These are phyloP conservation scores for Vaccinium macrocarpon DNA, from an alignment of 148 eudicot genomes.

Conservation along the genomic window DNA sequence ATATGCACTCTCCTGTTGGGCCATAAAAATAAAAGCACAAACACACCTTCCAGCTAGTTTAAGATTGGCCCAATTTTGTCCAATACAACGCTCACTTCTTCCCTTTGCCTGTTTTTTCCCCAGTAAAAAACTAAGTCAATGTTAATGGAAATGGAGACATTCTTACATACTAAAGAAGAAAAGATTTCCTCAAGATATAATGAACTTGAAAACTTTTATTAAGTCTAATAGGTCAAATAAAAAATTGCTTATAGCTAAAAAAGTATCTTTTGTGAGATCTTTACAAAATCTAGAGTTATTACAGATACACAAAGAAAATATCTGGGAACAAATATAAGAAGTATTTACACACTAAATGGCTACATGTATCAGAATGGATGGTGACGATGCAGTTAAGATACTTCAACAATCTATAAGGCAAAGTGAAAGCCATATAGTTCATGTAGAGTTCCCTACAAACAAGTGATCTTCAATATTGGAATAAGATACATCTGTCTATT, in stretches of 20 bases:
- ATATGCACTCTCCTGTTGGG: neutral
- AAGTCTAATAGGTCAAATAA: neutral
- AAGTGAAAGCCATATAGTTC: neutral
- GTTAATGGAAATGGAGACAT: neutral
- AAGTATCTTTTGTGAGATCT: neutral
- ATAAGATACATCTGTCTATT: no score
- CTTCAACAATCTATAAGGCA: neutral
- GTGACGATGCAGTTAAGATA: neutral
- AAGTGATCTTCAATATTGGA: no score
- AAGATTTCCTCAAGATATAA: neutral
- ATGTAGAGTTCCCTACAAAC: neutral
- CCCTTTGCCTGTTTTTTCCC: conserved; percentile 34
- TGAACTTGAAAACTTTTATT: neutral
- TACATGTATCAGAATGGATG: neutral
- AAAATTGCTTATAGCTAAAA: neutral
- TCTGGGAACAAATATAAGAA: neutral
- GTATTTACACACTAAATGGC: neutral
- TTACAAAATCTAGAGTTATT: neutral
- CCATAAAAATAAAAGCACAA: neutral
- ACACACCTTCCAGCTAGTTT: conserved; percentile 25
- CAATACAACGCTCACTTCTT: conserved; percentile 46
- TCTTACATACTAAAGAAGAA: no score
- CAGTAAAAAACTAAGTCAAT: neutral
- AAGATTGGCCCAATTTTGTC: conserved; percentile 32
- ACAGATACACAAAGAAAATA: neutral